Base-by-base conservation (phyloP, 2,329 filamentous ascomycete species). In the Trichophyton equinum region DNA sequence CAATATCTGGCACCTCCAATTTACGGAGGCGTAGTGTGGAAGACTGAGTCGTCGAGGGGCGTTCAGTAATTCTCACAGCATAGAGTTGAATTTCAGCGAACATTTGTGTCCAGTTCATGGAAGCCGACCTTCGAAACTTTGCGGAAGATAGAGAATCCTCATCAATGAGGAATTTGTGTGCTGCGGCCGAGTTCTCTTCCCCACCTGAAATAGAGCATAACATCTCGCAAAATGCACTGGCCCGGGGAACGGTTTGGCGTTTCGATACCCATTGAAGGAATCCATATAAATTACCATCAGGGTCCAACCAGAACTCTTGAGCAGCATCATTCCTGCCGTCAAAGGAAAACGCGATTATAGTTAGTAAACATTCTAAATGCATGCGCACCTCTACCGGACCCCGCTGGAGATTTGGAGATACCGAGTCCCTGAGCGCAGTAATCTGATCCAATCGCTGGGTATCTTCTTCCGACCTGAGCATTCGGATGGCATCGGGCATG, bases 211-310 rank as follows among this genome's bases (percentile, higher is more conserved):
- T 86, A 1, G 91, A 87, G 69, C 91, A 88, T 15, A 99, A 79
- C 85, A 99, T 92, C 71, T 97, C 92, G 73, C 94, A 99, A 68
- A 97, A 99, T 11, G 92, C 91, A 63, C 90, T 94, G 62, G 95
- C 91, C 25, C 96, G 82, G n/a, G 94, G 94, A 0, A 95, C 96
- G 0, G 95, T 96, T 63, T 95, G 91, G 67, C 94, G 82, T 67
- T 90, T 87, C 2, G 94, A 96, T n/a, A 91, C 89, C 94, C 94
- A 99, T 65, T 95, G 89, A 71, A 99, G 81, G 71, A 99, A 99
- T 0, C 94, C 94, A 64, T 91, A 89, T 36, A 99, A 78, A 67
- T 96, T 96, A 69, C 91, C 91, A 68, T 99, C 94, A 1, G 88
- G 85, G 69, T 96, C 91, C 36, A 83, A 82, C 94, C 94, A 99